A percentile compares a stretch with the other conserved stretches of the same genome.
phyloP scores from a whole-genome alignment of 2,329 filamentous ascomycete species.

The Alternaria consortialis region DNA sequence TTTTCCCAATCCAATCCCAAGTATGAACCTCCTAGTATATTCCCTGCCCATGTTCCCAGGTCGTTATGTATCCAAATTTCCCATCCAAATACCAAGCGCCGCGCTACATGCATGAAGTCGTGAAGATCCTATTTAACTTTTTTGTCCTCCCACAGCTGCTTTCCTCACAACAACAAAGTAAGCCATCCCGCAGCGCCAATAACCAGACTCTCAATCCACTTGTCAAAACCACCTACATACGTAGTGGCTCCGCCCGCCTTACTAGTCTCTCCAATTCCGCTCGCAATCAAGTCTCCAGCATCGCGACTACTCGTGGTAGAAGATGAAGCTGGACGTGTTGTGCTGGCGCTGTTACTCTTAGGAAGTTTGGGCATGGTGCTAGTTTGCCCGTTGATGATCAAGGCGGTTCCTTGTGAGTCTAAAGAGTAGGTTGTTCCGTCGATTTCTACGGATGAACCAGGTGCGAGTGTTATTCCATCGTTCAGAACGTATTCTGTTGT shows the following conservation, averaged over 20 bases:
- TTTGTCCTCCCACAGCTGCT: not conserved
- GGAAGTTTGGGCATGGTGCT: slow-evolving; percentile 36
- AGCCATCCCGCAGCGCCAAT: slow-evolving; percentile 43
- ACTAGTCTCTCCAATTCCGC: slow-evolving; percentile 34
- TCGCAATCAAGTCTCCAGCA: slow-evolving; percentile 38
- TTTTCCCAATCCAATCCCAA: not conserved
- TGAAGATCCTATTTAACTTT: not conserved
- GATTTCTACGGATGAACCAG: slow-evolving; percentile 35
- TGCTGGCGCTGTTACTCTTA: slow-evolving; percentile 39
- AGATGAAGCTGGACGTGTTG: slow-evolving; percentile 22
- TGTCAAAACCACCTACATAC: slow-evolving; percentile 28
- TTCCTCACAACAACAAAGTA: slow-evolving; percentile 33
- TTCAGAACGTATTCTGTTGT: slow-evolving; percentile 34
- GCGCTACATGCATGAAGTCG: slow-evolving; percentile 13
- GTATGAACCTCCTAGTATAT: not conserved
- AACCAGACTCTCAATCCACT: slow-evolving; percentile 36
- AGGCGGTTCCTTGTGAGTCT: slow-evolving; percentile 34
- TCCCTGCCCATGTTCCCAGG: not conserved
- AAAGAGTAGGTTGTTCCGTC: slow-evolving; percentile 44
- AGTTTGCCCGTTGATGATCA: slow-evolving; percentile 46
- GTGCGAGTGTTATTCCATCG: slow-evolving; percentile 33
- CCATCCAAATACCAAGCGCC: slow-evolving; percentile 6
- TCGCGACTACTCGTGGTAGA: slow-evolving; percentile 16
- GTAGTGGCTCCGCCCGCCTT: slow-evolving; percentile 20
- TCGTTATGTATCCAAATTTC: not conserved